These are phyloP conservation scores for Halophytophthora polymorphica DNA, from an alignment of 352 stramenopile species.

Conservation along the genomic window DNA sequence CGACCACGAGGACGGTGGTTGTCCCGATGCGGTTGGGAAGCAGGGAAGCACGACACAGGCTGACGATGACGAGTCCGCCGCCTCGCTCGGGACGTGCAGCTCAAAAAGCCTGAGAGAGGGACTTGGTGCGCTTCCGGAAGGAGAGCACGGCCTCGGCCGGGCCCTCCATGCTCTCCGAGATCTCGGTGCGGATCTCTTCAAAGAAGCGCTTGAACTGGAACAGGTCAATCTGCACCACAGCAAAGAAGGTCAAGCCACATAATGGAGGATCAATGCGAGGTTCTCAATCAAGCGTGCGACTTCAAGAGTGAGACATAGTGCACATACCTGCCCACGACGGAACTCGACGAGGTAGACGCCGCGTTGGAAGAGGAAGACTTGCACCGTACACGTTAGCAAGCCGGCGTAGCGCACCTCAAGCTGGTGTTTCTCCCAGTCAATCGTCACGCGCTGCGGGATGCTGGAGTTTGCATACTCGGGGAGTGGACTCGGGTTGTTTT, in stretches of 20 bases:
- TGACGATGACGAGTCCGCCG: no score
- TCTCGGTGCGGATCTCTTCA: constrained; percentile 64
- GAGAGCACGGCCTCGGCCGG: constrained; percentile 11
- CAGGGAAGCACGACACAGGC: no score
- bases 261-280: no score
- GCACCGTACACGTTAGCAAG: constrained; percentile 69
- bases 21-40: no score
- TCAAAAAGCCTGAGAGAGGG: constrained; percentile 33
- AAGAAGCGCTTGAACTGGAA: constrained; percentile 89
- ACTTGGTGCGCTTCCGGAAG: constrained; percentile 69
- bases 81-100: no score
- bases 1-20: no score
- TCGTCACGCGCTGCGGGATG: constrained; percentile 44
- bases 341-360: constrained; percentile 83
- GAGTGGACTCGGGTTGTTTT: constrained; percentile 33
- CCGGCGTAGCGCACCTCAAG: constrained; percentile 63
- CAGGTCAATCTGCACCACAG: constrained; percentile 60
- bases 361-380: constrained; percentile 78
- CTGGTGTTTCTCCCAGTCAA: constrained; percentile 76
- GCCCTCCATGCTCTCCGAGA: constrained; percentile 51
- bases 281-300: no score
- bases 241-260: constrained; percentile 3
- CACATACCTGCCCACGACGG: constrained; percentile 63
- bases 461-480: constrained; percentile 39
- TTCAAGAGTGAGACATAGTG: neutral